These are phyloP conservation scores for Hericium rajendrae DNA, from an alignment of 768 basidiomycete species.

Conservation along the genomic window DNA sequence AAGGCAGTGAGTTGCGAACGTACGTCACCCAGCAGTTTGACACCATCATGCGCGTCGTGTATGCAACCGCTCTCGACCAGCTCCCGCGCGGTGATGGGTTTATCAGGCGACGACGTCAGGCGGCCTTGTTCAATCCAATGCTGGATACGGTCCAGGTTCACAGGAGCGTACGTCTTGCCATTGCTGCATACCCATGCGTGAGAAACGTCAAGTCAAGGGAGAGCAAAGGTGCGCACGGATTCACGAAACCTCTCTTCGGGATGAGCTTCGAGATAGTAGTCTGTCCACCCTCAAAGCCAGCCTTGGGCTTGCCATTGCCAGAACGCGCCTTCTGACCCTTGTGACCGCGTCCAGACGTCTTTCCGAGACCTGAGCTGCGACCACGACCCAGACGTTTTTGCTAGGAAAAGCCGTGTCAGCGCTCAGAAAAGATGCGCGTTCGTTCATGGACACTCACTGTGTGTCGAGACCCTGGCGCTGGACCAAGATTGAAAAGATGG, in stretches of 20 bases:
- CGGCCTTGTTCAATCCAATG: slow-evolving; percentile 85
- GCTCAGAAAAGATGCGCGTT: neutral
- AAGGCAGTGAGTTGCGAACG: slow-evolving; percentile 16
- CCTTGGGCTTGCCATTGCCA: slow-evolving; percentile 71
- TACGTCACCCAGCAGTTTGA: slow-evolving; percentile 85
- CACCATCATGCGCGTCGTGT: slow-evolving; percentile 81
- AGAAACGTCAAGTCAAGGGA: neutral
- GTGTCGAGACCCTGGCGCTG: slow-evolving; percentile 61
- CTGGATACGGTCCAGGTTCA: slow-evolving; percentile 84
- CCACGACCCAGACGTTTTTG: slow-evolving; percentile 94
- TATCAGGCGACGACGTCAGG: slow-evolving; percentile 63
- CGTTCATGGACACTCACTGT: slow-evolving; percentile 33
- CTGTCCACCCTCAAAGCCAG: slow-evolving; percentile 94
- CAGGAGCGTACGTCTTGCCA: slow-evolving; percentile 64
- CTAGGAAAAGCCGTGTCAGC: slow-evolving; percentile 29
- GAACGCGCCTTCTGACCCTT: slow-evolving; percentile 95
- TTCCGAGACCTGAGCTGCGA: slow-evolving; percentile 83
- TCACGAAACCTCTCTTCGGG: slow-evolving; percentile 92
- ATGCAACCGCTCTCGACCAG: slow-evolving; percentile 80
- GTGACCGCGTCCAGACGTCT: slow-evolving; percentile 87
- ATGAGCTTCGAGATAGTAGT: slow-evolving; percentile 85
- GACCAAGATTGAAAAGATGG: slow-evolving; percentile 61
- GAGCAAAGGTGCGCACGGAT: slow-evolving; percentile 48
- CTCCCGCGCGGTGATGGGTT: slow-evolving; percentile 83
- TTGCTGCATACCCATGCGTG: slow-evolving; percentile 37